Percentiles rank a stretch among this genome's conserved stretches.
Evolutionary conservation across 345 rosid species (phyloP).

Genomic region (Salix exigua): DNA sequence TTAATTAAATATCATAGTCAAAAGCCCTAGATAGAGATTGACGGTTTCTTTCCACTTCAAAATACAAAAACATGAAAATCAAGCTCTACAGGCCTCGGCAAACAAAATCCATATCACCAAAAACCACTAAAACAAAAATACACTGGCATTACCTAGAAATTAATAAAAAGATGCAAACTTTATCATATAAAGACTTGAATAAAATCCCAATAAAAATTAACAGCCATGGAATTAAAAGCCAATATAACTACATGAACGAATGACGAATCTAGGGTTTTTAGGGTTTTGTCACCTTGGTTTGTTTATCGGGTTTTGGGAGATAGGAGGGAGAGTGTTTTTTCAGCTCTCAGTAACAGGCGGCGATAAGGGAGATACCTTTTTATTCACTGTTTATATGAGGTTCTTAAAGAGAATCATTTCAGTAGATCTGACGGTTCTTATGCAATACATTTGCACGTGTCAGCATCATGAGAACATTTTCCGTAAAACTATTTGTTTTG

Average conservation of each 20-base stretch:
- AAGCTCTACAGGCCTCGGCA: background rate
- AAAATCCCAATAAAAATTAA: background rate
- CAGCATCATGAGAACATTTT: background rate
- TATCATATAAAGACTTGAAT: background rate
- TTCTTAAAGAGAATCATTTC: background rate
- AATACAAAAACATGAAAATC: background rate
- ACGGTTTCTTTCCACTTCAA: background rate
- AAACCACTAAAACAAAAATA: background rate
- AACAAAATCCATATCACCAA: background rate
- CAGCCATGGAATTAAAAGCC: background rate
- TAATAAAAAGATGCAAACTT: background rate
- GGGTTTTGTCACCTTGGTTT: background rate
- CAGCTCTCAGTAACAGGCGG: background rate
- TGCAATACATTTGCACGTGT: background rate
- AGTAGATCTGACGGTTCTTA: background rate
- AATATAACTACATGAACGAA: background rate
- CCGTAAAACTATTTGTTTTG: background rate
- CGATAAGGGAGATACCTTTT: background rate
- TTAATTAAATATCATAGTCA: background rate
- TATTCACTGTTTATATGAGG: background rate
- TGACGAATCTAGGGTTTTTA: background rate
- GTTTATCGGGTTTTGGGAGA: background rate
- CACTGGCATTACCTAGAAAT: background rate
- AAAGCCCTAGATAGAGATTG: background rate
- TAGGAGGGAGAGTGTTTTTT: background rate